phyloP scores from a whole-genome alignment of 768 basidiomycete species.

The Russula olivacea region DNA sequence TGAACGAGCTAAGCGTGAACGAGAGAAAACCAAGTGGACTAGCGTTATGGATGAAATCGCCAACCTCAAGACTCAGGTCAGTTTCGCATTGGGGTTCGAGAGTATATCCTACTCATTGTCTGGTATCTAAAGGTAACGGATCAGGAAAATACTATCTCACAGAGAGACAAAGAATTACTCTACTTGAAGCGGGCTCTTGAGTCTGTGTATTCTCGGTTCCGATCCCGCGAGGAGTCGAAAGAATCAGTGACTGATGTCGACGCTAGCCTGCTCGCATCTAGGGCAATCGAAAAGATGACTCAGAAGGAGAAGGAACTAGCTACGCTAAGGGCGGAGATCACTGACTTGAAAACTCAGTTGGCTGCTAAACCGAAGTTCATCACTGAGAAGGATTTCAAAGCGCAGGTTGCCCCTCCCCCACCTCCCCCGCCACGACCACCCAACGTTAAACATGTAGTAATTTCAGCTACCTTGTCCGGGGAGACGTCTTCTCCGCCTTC shows the following conservation, averaged over 20 bases:
- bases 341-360: conserved; percentile 46
- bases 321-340: conserved; percentile 45
- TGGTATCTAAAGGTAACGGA: conserved; percentile 44
- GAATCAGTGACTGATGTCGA: conserved; percentile 52
- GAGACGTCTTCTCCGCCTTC: conserved; percentile 1
- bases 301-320: conserved; percentile 64
- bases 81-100: conserved; percentile 18
- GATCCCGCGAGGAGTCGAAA: conserved; percentile 47
- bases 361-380: conserved; percentile 44
- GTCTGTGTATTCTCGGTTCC: conserved; percentile 78
- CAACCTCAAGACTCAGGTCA: conserved; percentile 62
- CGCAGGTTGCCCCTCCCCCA: conserved; percentile 57
- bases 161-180: conserved; percentile 66
- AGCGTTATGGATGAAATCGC: conserved; percentile 68
- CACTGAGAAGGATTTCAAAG: conserved; percentile 69
- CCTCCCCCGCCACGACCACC: conserved; percentile 39
- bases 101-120: not conserved
- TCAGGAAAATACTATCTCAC: conserved; percentile 40
- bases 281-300: conserved; percentile 60
- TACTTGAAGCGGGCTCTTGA: conserved; percentile 84
- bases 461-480: not conserved
- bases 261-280: conserved; percentile 61
- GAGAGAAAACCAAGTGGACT: conserved; percentile 69
- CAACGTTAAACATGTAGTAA: not conserved
- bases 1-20: conserved; percentile 66